Evolutionary conservation across 2,329 filamentous ascomycete species (phyloP).

Genomic region (Colletotrichum tropicicola): DNA sequence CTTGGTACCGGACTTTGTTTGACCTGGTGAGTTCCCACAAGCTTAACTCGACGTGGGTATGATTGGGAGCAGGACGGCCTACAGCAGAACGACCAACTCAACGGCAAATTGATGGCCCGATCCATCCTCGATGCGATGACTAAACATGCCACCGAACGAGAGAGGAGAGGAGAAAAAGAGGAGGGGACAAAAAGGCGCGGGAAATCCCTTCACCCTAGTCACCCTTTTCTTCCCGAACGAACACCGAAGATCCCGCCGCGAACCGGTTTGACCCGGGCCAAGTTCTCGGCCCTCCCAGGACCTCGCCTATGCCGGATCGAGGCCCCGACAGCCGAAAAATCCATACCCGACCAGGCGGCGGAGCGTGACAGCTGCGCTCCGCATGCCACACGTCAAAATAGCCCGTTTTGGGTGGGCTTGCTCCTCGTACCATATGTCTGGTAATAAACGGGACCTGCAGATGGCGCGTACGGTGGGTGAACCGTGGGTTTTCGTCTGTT

Average conservation of each 20-base stretch:
- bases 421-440: background rate
- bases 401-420: background rate
- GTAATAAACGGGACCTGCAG: constrained; percentile 6
- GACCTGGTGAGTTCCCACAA: too few relatives aligned
- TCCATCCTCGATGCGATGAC: background rate
- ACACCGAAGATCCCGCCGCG: background rate
- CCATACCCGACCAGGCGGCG: background rate
- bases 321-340: background rate
- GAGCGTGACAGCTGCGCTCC: constrained; percentile 4
- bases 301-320: background rate
- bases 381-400: background rate
- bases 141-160: background rate
- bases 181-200: background rate
- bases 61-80: too few relatives aligned
- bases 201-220: background rate
- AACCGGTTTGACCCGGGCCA: constrained; percentile 10
- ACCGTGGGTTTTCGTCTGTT: background rate
- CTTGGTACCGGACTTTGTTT: too few relatives aligned
- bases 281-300: background rate
- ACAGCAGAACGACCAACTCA: too few relatives aligned
- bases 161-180: background rate
- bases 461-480: background rate
- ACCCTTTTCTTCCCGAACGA: background rate
- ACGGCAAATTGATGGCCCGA: too few relatives aligned
- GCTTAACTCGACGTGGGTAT: too few relatives aligned